Evolutionary conservation across 352 stramenopile genomes (phyloP).

Genomic region (Albugo laibachii): DNA sequence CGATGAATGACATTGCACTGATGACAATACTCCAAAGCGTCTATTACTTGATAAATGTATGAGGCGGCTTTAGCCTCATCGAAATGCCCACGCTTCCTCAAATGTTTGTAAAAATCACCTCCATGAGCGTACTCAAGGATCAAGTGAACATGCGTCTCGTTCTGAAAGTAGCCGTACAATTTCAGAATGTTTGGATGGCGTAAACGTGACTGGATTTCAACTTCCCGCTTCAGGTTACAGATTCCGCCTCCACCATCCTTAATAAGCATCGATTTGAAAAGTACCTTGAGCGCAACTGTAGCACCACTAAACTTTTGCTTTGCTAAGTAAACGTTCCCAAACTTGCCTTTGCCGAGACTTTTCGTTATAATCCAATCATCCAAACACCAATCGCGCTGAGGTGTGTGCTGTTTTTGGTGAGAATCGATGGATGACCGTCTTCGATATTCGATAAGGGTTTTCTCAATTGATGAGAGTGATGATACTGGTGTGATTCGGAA

Average conservation of each 20-base stretch:
- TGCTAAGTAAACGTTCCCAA: slow-evolving; percentile 69
- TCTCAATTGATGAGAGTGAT: neutral
- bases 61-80: slow-evolving; percentile 23
- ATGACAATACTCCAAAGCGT: slow-evolving; percentile 62
- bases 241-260: slow-evolving; percentile 28
- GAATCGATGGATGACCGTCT: neutral
- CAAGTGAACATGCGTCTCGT: slow-evolving; percentile 63
- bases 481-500: neutral
- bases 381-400: slow-evolving; percentile 37
- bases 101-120: slow-evolving; percentile 64
- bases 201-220: slow-evolving; percentile 68
- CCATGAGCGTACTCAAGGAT: slow-evolving; percentile 67
- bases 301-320: slow-evolving; percentile 42
- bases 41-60: slow-evolving; percentile 61
- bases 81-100: slow-evolving; percentile 36
- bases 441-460: slow-evolving; percentile 6
- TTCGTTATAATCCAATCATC: slow-evolving; percentile 62
- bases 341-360: slow-evolving; percentile 70
- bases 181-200: slow-evolving; percentile 53
- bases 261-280: slow-evolving; percentile 30
- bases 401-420: slow-evolving; percentile 2
- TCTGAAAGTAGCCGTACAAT: slow-evolving; percentile 73
- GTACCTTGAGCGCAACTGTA: slow-evolving; percentile 65
- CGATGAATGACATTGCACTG: slow-evolving; percentile 65
- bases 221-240: slow-evolving; percentile 53